Evolutionary conservation across 192 early-diverging fungal genomes (phyloP).

Genomic region (Backusella parvicylindrica): DNA sequence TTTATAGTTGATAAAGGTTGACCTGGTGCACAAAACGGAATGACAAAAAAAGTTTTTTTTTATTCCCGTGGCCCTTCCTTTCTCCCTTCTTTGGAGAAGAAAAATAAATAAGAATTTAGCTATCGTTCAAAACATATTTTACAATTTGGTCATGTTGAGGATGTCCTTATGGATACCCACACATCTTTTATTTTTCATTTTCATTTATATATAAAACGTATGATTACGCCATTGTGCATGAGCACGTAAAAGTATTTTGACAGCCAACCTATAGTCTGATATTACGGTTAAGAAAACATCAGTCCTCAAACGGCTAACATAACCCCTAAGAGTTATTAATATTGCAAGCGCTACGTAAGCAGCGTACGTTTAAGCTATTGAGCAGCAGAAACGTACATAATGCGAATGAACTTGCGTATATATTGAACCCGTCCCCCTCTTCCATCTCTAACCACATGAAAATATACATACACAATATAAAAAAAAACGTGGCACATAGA

Average conservation of each 20-base stretch:
- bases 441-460: neutral
- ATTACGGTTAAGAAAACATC: neutral
- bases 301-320: slow-evolving; percentile 11
- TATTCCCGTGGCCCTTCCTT: neutral
- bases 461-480: neutral
- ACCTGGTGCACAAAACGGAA: neutral
- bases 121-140: neutral
- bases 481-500: neutral
- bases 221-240: neutral
- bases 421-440: neutral
- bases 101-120: neutral
- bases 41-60: neutral
- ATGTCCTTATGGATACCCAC: neutral
- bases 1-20: neutral
- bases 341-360: slow-evolving; percentile 16
- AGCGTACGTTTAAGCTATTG: slow-evolving; percentile 4
- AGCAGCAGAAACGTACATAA: slow-evolving; percentile 5
- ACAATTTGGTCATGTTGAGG: neutral
- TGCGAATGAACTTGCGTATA: slow-evolving; percentile 17
- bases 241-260: neutral
- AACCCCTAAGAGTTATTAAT: neutral
- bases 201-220: neutral
- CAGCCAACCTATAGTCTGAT: slow-evolving; percentile 14
- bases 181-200: neutral
- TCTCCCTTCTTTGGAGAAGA: neutral